Evolutionary conservation across 1,284 basidiomycete genomes (phyloP).

Genomic region (Porodaedalea pini): DNA sequence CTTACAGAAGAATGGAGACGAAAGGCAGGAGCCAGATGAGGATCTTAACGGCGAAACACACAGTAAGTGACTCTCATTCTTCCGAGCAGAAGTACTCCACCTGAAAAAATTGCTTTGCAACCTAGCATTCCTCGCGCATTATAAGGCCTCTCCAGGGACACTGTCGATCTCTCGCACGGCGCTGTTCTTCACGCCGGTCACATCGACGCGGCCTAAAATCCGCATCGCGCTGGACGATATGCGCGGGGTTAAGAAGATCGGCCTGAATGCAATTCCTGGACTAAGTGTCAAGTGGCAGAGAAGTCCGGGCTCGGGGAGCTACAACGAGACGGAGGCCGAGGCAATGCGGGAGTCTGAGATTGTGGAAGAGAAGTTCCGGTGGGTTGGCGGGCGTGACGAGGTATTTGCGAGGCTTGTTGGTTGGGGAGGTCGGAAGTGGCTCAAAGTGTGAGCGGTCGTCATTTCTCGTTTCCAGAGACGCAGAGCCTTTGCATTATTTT

Average conservation of each 20-base stretch:
- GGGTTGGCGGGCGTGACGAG: conserved; percentile 60
- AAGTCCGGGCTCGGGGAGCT: conserved; percentile 18
- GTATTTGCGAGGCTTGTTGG: conserved; percentile 66
- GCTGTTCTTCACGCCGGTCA: conserved; percentile 54
- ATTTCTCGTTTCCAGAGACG: not conserved
- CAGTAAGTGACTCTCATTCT: not conserved
- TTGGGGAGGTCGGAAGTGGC: conserved; percentile 33
- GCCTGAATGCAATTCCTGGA: conserved; percentile 43
- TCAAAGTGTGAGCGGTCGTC: conserved; percentile 18
- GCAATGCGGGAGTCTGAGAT: conserved; percentile 27
- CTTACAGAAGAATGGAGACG: not conserved
- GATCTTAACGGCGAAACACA: not conserved
- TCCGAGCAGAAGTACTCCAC: not conserved
- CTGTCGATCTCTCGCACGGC: conserved; percentile 50
- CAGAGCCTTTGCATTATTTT: not conserved
- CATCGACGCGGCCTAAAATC: conserved; percentile 43
- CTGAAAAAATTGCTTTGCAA: not conserved
- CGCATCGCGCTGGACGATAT: conserved; percentile 45
- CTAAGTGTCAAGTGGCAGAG: conserved; percentile 46
- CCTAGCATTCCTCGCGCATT: conserved; percentile 60
- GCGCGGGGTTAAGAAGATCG: conserved; percentile 55
- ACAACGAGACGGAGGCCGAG: not conserved
- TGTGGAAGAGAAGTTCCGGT: conserved; percentile 52
- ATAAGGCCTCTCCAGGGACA: conserved; percentile 50
- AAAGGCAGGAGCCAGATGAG: not conserved